Base-by-base conservation (phyloP, 306 rosid genomes). In the Pterocarpus macrocarpus region DNA sequence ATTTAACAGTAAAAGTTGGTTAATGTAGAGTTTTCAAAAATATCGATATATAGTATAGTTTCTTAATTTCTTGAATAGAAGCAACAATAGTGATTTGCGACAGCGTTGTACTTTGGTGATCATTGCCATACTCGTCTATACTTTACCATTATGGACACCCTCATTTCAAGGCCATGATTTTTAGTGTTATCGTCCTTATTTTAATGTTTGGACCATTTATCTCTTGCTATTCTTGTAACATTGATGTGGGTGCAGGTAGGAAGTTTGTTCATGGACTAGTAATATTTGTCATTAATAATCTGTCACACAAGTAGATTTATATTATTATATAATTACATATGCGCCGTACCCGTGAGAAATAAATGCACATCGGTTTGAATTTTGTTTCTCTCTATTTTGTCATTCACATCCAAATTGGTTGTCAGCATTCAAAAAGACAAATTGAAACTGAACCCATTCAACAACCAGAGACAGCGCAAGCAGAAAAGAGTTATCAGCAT, bases 341-440 rank as follows among this genome's bases (percentile, higher is more conserved):
- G 82, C 77, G 39, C 64, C 81, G 65, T 45, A 28, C 75, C 56
- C 73, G 75, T 71, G 83, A 86, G 80, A 75, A 69, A 75, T 71
- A 64, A 85, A 76, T 85, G 74, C 38, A 64, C 34, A 45, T 68
- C 28, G 67, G 32, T 53, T 43, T 74, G 65, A 50, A 64, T 39
- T 61, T 39, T 71, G 17, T 69, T 2, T 8, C n/a, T 14, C 9
- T 57, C 36, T 28, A 41, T 17, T 35, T 57, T 55, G 16, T 10
- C 53, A 82, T 75, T 68, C 77, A 80, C 53, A 83, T 76, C 86
- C 72, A 66, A 73, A 80, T 53, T 33, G 49, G 71, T 69, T 73
- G 87, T 83, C 73, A 15, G 2, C 49, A 70, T 80, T 76, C 44
- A 16, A 70, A 44, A 85, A 11, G 84, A 85, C 89, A 83, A 69